These are phyloP conservation scores for Austroboletus novae-zelandiae DNA, from an alignment of 1,284 basidiomycete genomes.

Conservation along the genomic window DNA sequence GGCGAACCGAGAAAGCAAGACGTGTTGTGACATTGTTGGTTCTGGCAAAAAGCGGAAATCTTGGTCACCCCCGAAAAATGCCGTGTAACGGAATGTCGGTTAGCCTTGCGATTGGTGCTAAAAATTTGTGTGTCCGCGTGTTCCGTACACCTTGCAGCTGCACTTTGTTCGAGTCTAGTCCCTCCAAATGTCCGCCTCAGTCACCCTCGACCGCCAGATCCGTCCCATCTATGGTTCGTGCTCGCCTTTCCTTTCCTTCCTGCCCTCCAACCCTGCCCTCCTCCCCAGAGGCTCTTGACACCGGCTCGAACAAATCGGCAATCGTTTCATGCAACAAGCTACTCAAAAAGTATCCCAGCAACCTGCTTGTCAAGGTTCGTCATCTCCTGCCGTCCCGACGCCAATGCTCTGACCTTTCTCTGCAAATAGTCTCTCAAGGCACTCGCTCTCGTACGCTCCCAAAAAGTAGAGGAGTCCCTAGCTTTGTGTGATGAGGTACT, in stretches of 20 bases:
- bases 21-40: slow-evolving; percentile 24
- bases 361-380: slow-evolving; percentile 68
- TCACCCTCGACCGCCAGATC: slow-evolving; percentile 72
- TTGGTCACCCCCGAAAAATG: slow-evolving; percentile 28
- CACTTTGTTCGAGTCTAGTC: not conserved
- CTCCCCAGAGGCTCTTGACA: slow-evolving; percentile 74
- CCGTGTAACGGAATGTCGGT: slow-evolving; percentile 31
- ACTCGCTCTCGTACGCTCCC: slow-evolving; percentile 74
- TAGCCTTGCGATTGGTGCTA: slow-evolving; percentile 17
- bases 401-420: not conserved
- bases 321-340: slow-evolving; percentile 81
- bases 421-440: slow-evolving; percentile 67
- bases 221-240: slow-evolving; percentile 73
- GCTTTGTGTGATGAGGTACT: slow-evolving; percentile 78
- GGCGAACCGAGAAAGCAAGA: slow-evolving; percentile 53
- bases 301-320: slow-evolving; percentile 80
- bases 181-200: slow-evolving; percentile 38
- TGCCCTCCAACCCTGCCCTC: not conserved
- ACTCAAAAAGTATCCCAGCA: slow-evolving; percentile 76
- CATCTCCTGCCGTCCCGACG: not conserved
- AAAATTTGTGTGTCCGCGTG: slow-evolving; percentile 23
- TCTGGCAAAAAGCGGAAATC: slow-evolving; percentile 1
- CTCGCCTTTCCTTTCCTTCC: not conserved
- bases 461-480: slow-evolving; percentile 80
- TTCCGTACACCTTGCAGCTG: not conserved